A percentile compares a stretch with the other conserved stretches of the same genome.
These are phyloP conservation scores for Colletotrichum sp. DNA, from an alignment of 2,329 filamentous ascomycete genomes.

Conservation along the genomic window DNA sequence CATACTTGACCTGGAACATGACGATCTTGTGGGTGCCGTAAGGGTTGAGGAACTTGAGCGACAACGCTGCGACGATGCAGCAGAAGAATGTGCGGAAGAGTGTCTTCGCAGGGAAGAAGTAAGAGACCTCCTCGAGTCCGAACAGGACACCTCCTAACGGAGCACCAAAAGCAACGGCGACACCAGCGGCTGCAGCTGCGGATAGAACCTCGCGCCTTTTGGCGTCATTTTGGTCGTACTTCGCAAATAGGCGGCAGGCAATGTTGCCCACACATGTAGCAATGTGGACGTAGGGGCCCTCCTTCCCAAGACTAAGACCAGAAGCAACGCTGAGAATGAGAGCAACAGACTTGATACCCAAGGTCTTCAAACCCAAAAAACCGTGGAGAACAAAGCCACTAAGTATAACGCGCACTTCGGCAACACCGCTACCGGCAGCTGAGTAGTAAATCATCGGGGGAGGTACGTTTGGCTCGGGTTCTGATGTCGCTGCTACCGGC, in stretches of 20 bases:
- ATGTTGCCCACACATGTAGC: slow-evolving; percentile 96
- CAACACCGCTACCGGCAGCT: slow-evolving; percentile 93
- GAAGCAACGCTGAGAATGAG: slow-evolving; percentile 90
- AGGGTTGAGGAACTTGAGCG: slow-evolving; percentile 92
- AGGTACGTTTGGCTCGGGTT: slow-evolving; percentile 31
- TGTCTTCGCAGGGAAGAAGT: slow-evolving; percentile 97
- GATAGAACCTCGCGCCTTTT: slow-evolving; percentile 95
- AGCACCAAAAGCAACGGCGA: slow-evolving; percentile 93
- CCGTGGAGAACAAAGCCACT: slow-evolving; percentile 97
- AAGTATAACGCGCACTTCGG: slow-evolving; percentile 96
- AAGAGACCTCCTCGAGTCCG: slow-evolving; percentile 91
- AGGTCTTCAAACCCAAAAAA: slow-evolving; percentile 86
- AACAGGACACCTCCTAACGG: slow-evolving; percentile 89
- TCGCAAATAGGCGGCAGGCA: slow-evolving; percentile 88
- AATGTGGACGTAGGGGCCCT: slow-evolving; percentile 96
- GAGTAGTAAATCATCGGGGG: slow-evolving; percentile 93
- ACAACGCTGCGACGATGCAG: slow-evolving; percentile 90
- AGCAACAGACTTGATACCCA: slow-evolving; percentile 83
- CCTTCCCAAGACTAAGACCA: slow-evolving; percentile 91
- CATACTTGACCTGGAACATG: slow-evolving; percentile 91
- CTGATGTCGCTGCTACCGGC: slow-evolving; percentile 28
- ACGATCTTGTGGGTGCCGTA: slow-evolving; percentile 98
- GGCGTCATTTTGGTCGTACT: slow-evolving; percentile 93
- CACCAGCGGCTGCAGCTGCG: slow-evolving; percentile 87
- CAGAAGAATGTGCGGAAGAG: slow-evolving; percentile 98